Evolutionary conservation across 345 rosid genomes (phyloP), one percentile per base, ranked within the genome.

Genomic region (Aurinia saxatilis): DNA sequence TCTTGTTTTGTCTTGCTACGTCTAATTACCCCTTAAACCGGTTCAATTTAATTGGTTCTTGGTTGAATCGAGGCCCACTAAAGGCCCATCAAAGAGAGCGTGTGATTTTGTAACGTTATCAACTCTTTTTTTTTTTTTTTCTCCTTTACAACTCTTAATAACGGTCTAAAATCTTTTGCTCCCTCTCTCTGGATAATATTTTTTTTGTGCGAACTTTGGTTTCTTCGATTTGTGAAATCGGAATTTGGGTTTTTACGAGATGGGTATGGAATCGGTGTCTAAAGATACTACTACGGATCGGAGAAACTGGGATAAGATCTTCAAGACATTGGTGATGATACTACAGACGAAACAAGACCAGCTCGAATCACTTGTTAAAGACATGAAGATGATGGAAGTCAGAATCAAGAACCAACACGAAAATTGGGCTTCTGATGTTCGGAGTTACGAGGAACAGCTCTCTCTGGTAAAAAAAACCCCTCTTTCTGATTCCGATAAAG

Each of bases 281-380:
- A 33, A 47, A 62, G 53, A 48, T 5, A 57, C 81, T 5, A 57
- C 81, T 1, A 65, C 78, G 13, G 87, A 81, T 27, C 72, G 85
- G 23, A 47, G 50, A 76, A 86, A 79, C 50, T 81, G 96, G 95
- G 83, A 71, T 38, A 77, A 50, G 38, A 67, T 90, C 8, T 82
- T 84, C 50, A 54, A 80, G 33, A 65, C 72, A 16, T 36, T 86
- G 54, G 78, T 86, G 18, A 70, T 83, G 56, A 68, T 83, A 41
- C 34, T 95, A 23, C 75, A 74, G 37, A 61, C 77, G 45, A 88
- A 82, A 60, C 88, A 90, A 62, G 75, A 79, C 29, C 91, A 86
- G 85, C 82, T 87, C 18, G 71, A 75, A 36, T 67, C 81, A 14
- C 81, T 87, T 18, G 67, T 80, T 39, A 53, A 72, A 68, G 86